Percentiles rank a stretch among this genome's conserved stretches.
phyloP scores from a whole-genome alignment of 371 early-diverging fungal genomes.

The Mucor plumbeus region DNA sequence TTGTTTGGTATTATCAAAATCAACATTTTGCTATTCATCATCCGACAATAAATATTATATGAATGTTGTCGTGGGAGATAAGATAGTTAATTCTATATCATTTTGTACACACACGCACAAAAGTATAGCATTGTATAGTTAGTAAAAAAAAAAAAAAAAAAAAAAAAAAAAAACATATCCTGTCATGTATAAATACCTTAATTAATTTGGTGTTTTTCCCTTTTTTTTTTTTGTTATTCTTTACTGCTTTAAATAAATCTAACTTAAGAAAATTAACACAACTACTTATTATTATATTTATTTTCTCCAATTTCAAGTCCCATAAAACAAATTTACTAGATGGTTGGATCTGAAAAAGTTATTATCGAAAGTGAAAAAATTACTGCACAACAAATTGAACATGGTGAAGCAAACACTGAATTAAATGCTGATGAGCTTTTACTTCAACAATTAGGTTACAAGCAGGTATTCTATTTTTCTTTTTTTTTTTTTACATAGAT shows the following conservation, averaged over 20 bases:
- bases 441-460: slow-evolving; percentile 33
- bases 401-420: slow-evolving; percentile 5
- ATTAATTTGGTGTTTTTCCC: not conserved
- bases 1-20: not conserved
- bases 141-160: not conserved
- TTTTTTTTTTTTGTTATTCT: not conserved
- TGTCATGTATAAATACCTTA: slow-evolving; percentile 14
- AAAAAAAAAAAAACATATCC: not conserved
- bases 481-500: not conserved
- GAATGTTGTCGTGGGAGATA: slow-evolving; percentile 20
- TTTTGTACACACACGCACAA: slow-evolving; percentile 6
- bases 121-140: not conserved
- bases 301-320: slow-evolving; percentile 17
- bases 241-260: not conserved
- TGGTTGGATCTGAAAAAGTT: slow-evolving; percentile 6
- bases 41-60: slow-evolving; percentile 7
- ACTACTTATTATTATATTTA: slow-evolving; percentile 11
- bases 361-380: slow-evolving; percentile 18
- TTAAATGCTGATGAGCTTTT: slow-evolving; percentile 34
- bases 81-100: slow-evolving; percentile 18
- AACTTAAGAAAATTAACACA: slow-evolving; percentile 12
- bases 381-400: slow-evolving; percentile 20
- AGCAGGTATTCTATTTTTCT: slow-evolving; percentile 17
- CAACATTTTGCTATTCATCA: slow-evolving; percentile 10
- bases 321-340: not conserved